These are phyloP conservation scores for Fusarium temperatum DNA, from an alignment of 2,329 filamentous ascomycete genomes.

Conservation along the genomic window DNA sequence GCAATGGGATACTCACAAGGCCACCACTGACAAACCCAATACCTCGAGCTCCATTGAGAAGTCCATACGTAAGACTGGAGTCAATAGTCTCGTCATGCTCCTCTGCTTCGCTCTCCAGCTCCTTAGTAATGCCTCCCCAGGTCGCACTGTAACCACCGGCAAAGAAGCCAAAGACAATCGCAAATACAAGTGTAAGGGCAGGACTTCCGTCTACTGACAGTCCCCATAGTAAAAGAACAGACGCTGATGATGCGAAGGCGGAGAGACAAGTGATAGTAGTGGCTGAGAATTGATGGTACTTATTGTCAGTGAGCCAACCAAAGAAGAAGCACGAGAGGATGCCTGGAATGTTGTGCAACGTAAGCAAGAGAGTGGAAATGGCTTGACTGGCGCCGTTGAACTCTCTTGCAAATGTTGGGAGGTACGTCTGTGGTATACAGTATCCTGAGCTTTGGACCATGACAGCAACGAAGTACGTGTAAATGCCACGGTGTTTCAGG, in stretches of 20 bases:
- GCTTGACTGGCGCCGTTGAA: background rate
- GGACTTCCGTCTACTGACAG: background rate
- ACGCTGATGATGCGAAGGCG: background rate
- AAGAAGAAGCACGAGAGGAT: background rate
- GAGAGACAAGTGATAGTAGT: background rate
- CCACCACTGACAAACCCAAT: background rate
- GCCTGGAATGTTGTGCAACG: background rate
- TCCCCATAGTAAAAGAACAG: background rate
- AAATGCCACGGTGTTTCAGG: background rate
- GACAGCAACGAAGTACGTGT: background rate
- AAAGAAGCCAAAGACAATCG: background rate
- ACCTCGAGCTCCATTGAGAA: background rate
- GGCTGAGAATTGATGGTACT: background rate
- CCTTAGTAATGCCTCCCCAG: background rate
- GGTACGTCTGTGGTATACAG: background rate
- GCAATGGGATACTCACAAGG: background rate
- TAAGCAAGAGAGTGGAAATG: background rate
- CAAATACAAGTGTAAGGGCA: background rate
- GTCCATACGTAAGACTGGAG: background rate
- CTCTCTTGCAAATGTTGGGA: background rate
- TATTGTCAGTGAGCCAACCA: background rate
- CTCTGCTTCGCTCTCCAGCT: background rate
- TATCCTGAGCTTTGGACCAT: background rate
- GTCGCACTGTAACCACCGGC: background rate
- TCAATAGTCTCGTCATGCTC: background rate